Base-by-base conservation (phyloP, 2,329 filamentous ascomycete species). In the Phialophora expanda region DNA sequence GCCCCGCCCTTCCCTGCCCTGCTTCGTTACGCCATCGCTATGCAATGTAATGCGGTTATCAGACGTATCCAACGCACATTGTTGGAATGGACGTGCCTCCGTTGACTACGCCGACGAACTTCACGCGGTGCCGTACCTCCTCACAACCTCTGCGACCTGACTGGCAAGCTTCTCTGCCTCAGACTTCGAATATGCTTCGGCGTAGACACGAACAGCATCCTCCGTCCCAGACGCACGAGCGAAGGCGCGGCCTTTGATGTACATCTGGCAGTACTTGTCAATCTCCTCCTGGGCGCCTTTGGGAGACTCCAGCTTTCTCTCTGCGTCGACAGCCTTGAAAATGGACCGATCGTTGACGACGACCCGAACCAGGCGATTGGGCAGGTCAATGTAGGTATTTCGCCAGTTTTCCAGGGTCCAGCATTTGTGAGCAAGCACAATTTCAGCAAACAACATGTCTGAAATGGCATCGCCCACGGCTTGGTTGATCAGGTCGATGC, bases 381-480 rank as follows among this genome's bases (percentile, higher is more conserved):
- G 95, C 14, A 98, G 88, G 78, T 99, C 95, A 26, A 87, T 90
- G 82, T 99, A 99, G 4, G 93, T 97, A 70, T 87, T 87, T 68
- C 93, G 88, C 95, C 95, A 99, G 77, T 98, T 92, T 76, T 89
- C 89, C 54, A 93, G 89, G 28, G 87, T 88, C 93, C 93, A 99
- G 71, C 85, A 86, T 83, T 97, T 98, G 85, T 98, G 93, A 6
- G 95, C 93, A 48, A 99, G 89, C 71, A 98, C 95, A 38, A 94
- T 91, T 80, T 99, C 95, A 46, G 98, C 93, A 75, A 99, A 88
- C 54, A 99, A 87, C 86, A 97, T 91, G 80, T 99, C 95, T 0
- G 93, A 97, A 64, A 99, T 86, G 55, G 95, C 95, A 76, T 99
- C 95, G 61, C 95, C 95, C 55, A 98, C 94, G 0, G 95, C 95